Evolutionary conservation across 257 asterid species (phyloP).

Genomic region (Henckelia pumila): DNA sequence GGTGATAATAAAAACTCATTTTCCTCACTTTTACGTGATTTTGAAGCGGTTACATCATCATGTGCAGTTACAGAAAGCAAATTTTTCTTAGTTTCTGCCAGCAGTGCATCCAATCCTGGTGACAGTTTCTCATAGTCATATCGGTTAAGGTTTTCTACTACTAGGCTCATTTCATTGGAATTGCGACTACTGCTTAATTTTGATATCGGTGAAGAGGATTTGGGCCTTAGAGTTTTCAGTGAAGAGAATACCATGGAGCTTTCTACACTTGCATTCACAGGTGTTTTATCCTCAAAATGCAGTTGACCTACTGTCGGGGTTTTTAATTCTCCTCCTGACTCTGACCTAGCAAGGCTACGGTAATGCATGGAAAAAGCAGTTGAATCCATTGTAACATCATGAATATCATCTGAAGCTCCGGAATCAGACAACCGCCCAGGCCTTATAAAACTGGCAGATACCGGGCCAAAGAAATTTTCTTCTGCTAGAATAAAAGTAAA

Average conservation of each 20-base stretch:
- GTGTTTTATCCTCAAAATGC: slow-evolving; percentile 70
- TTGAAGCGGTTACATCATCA: slow-evolving; percentile 35
- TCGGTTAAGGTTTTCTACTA: slow-evolving; percentile 53
- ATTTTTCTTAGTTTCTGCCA: slow-evolving; percentile 50
- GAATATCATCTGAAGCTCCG: slow-evolving; percentile 73
- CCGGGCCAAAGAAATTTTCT: slow-evolving; percentile 91
- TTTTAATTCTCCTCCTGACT: slow-evolving; percentile 67
- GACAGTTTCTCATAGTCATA: slow-evolving; percentile 70
- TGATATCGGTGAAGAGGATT: slow-evolving; percentile 34
- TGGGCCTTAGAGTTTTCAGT: slow-evolving; percentile 37
- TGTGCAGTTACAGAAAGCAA: slow-evolving; percentile 36
- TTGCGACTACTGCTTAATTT: slow-evolving; percentile 46
- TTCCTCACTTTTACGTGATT: slow-evolving; percentile 34
- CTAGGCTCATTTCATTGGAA: slow-evolving; percentile 88
- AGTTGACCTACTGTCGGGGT: slow-evolving; percentile 65
- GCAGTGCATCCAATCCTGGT: slow-evolving; percentile 65
- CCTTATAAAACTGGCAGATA: slow-evolving; percentile 82
- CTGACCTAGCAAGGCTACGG: slow-evolving; percentile 86
- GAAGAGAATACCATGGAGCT: slow-evolving; percentile 63
- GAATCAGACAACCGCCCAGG: slow-evolving; percentile 79
- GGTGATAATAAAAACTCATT: slow-evolving; percentile 26
- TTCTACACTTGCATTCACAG: slow-evolving; percentile 43
- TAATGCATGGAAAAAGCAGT: slow-evolving; percentile 96
- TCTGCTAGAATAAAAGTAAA: slow-evolving; percentile 45
- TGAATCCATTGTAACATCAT: slow-evolving; percentile 94